phyloP scores from a whole-genome alignment of 306 rosid genomes.

The Trifolium repens region DNA sequence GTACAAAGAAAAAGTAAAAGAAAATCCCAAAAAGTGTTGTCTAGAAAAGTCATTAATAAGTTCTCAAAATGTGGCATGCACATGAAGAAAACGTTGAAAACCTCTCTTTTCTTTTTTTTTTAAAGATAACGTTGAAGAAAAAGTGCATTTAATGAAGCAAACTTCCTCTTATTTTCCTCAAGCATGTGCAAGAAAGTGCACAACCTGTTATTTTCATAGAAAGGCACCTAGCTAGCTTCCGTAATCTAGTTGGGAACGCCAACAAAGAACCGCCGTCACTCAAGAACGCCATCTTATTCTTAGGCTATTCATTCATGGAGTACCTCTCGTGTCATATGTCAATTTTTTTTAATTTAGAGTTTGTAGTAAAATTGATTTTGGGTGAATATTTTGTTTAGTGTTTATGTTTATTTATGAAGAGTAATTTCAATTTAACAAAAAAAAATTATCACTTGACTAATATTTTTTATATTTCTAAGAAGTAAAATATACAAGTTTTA shows the following conservation, averaged over 20 bases:
- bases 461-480: too few species aligned
- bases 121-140: too few species aligned
- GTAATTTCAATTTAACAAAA: too few species aligned
- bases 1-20: background rate
- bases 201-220: slow-evolving; percentile 8
- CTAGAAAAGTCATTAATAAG: slow-evolving; percentile 7
- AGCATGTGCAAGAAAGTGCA: slow-evolving; percentile 46
- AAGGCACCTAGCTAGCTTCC: slow-evolving; percentile 11
- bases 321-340: background rate
- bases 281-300: slow-evolving; percentile 16
- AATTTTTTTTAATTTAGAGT: too few species aligned
- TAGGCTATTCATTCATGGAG: background rate
- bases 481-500: too few species aligned
- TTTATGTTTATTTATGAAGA: too few species aligned
- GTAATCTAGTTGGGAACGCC: background rate
- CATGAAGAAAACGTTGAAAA: slow-evolving; percentile 41
- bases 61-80: slow-evolving; percentile 35
- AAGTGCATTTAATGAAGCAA: slow-evolving; percentile 19
- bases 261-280: slow-evolving; percentile 20
- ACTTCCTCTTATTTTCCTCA: slow-evolving; percentile 25
- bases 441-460: too few species aligned
- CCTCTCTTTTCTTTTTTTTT: too few species aligned
- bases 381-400: too few species aligned
- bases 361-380: too few species aligned
- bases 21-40: background rate